Conservation (phyloP, 1,284 basidiomycete genomes). For the Apiotrichum siamense region DNA sequence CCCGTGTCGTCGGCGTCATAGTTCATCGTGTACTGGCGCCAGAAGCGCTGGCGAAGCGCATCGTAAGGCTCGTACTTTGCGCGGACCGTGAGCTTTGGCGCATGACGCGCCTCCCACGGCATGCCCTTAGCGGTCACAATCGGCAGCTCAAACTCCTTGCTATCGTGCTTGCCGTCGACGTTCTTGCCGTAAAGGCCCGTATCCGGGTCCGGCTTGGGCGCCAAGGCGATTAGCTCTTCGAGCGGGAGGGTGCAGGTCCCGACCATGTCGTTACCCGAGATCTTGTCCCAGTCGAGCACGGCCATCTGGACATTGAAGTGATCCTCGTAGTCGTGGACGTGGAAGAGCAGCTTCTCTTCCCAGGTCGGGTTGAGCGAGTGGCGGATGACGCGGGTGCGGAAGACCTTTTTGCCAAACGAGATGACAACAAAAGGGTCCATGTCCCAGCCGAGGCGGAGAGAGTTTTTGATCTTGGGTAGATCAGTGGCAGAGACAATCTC, state of each 20-base stretch:
- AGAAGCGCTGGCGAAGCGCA: slow-evolving; percentile 82
- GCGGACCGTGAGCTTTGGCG: slow-evolving; percentile 51
- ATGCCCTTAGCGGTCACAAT: slow-evolving; percentile 41
- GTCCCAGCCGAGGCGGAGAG: slow-evolving; percentile 52
- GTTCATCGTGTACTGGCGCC: slow-evolving; percentile 81
- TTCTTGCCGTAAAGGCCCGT: slow-evolving; percentile 66
- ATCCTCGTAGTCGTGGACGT: slow-evolving; percentile 81
- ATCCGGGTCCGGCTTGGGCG: slow-evolving; percentile 63
- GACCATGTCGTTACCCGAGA: slow-evolving; percentile 79
- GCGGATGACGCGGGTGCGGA: slow-evolving; percentile 82
- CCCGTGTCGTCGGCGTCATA: slow-evolving; percentile 85
- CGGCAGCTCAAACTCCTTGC: slow-evolving; percentile 60
- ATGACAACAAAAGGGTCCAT: slow-evolving; percentile 98
- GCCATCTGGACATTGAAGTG: slow-evolving; percentile 69
- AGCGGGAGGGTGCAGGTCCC: slow-evolving; percentile 68
- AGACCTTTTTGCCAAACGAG: slow-evolving; percentile 94
- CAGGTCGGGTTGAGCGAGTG: slow-evolving; percentile 84
- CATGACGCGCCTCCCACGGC: slow-evolving; percentile 44
- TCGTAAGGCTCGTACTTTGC: slow-evolving; percentile 95
- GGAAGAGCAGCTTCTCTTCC: slow-evolving; percentile 95
- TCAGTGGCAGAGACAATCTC: slow-evolving; percentile 67
- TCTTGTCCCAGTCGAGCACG: slow-evolving; percentile 82
- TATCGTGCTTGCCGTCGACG: slow-evolving; percentile 55
- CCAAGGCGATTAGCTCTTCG: slow-evolving; percentile 61
- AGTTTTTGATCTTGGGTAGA: slow-evolving; percentile 76